Conservation (phyloP, 2,329 filamentous ascomycete species). For the Talaromyces sp. region DNA sequence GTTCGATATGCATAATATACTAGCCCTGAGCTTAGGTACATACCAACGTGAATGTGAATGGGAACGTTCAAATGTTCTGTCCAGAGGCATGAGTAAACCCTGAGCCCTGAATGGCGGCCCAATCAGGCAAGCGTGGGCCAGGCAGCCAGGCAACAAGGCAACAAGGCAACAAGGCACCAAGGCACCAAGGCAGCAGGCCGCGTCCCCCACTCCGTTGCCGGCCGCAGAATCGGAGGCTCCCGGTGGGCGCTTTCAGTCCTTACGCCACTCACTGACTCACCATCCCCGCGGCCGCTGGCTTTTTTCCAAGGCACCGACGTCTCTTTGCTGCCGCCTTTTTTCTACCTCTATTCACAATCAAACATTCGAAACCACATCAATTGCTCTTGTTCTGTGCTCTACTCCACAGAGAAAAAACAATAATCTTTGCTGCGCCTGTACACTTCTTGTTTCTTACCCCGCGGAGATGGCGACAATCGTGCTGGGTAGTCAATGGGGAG, state of each 20-base stretch:
- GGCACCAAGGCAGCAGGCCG: background rate
- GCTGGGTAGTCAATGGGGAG: slow-evolving; percentile 44
- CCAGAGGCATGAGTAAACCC: background rate
- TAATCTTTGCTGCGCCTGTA: background rate
- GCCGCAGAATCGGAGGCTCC: background rate
- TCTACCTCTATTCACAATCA: no score
- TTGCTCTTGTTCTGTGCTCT: no score
- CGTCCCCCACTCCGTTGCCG: background rate
- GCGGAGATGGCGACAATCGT: slow-evolving; percentile 35
- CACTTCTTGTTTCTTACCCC: slow-evolving; percentile 13
- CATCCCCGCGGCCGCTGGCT: background rate
- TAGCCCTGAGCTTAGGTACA: background rate
- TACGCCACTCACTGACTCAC: background rate
- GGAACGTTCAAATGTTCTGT: background rate
- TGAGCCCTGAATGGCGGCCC: background rate
- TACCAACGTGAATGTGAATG: background rate
- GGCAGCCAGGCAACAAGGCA: background rate
- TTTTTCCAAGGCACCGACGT: background rate
- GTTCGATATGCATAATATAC: background rate
- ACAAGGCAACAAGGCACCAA: background rate
- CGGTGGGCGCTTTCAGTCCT: background rate
- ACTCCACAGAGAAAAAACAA: background rate
- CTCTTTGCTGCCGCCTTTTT: no score
- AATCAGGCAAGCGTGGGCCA: background rate
- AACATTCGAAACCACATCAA: no score